Evolutionary conservation across 1,284 basidiomycete genomes (phyloP), one percentile per base, ranked within the genome.

Genomic region (Agroathelia rolfsii): DNA sequence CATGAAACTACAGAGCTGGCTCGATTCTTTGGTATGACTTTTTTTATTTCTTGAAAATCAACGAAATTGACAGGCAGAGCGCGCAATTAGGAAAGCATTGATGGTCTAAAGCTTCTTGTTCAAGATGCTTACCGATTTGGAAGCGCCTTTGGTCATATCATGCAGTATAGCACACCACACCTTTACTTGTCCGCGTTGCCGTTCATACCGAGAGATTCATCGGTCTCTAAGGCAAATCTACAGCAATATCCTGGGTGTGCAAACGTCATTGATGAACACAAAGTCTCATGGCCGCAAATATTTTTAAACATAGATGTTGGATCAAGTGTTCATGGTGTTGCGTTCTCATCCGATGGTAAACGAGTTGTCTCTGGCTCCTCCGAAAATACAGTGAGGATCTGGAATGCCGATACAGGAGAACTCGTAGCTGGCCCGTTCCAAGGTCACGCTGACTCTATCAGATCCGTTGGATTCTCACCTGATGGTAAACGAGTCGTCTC

Each of bases 131-230:
- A 48, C 6, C 40, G 37, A 27, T 61, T 61, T 37, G 39, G 59
- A 7, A 31, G 39, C n/a, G 41, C 37, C 2, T 62, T 61, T 37
- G 35, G 39, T 1, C 37, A 39, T 14, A 38, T 48, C 5, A 57
- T 61, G 12, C 34, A 46, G 0, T 44, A 51, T 13, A 59, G 57
- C 36, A 49, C 46, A 3, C 58, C 60, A 5, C 61, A 63, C 30
- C 49, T 62, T 20, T 62, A 62, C 40, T 13, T 62, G 8, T 61
- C 58, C 7, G 56, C 56, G 2, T 41, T 62, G 3, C 47, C 58
- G 6, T 61, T 59, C 31, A 32, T 51, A 3, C 56, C 56, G 12
- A 13, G 21, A 6, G 18, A 30, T 17, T 46, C 38, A 11, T 26
- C 34, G 8, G 21, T 48, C 12, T 41, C 39, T 17, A 44, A 41